These are phyloP conservation scores for Aphanomyces euteiches DNA, from an alignment of 352 stramenopile genomes.

Conservation along the genomic window DNA sequence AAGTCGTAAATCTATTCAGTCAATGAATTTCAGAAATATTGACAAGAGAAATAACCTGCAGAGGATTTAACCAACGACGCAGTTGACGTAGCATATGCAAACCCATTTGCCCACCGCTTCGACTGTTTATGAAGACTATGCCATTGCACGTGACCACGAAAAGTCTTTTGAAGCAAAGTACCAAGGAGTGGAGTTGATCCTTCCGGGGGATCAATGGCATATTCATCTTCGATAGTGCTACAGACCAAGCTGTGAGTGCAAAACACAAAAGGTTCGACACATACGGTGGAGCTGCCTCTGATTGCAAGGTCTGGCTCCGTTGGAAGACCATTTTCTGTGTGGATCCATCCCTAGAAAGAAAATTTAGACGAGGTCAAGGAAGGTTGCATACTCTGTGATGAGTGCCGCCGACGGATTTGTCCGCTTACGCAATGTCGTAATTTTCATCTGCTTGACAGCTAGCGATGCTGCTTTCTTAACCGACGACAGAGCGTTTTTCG, in stretches of 20 bases:
- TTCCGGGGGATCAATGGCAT: slow-evolving; percentile 50
- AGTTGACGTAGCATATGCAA: slow-evolving; percentile 90
- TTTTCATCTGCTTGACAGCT: slow-evolving; percentile 66
- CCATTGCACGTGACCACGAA: slow-evolving; percentile 37
- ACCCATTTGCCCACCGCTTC: slow-evolving; percentile 91
- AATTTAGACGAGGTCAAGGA: background rate
- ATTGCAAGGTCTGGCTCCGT: slow-evolving; percentile 8
- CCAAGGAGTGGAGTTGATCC: slow-evolving; percentile 52
- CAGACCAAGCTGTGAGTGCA: background rate
- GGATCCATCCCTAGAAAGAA: slow-evolving; percentile 15
- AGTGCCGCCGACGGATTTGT: slow-evolving; percentile 45
- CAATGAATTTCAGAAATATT: slow-evolving; percentile 9
- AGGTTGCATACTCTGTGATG: slow-evolving; percentile 4
- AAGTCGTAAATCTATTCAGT: slow-evolving; percentile 85
- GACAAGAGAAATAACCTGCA: slow-evolving; percentile 58
- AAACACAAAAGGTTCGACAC: background rate
- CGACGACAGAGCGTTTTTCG: slow-evolving; percentile 49
- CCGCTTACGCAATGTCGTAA: slow-evolving; percentile 37
- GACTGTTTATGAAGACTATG: slow-evolving; percentile 95
- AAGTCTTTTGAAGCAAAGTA: background rate
- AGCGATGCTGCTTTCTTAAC: slow-evolving; percentile 61
- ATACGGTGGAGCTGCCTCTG: background rate
- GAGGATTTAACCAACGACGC: slow-evolving; percentile 90
- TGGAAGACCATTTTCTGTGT: slow-evolving; percentile 17
- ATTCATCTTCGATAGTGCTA: slow-evolving; percentile 26